Evolutionary conservation across 2,329 filamentous ascomycete genomes (phyloP).

Genomic region (Diaporthe batatas): DNA sequence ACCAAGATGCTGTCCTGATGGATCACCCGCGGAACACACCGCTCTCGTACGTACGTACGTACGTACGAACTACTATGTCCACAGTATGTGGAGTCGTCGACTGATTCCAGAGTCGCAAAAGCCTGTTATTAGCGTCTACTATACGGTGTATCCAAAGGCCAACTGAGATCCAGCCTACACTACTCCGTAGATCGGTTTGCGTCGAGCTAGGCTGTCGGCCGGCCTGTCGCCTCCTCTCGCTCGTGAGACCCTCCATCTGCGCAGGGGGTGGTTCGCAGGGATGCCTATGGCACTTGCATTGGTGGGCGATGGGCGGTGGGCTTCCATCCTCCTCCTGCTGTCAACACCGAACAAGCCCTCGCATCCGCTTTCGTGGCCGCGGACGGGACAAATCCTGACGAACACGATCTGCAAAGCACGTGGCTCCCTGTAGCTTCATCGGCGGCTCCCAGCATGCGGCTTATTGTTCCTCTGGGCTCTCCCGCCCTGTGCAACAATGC

Average conservation of each 20-base stretch:
- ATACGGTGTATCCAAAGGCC: background rate
- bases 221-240: background rate
- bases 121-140: background rate
- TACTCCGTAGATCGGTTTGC: background rate
- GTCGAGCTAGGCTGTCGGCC: slow-evolving; percentile 18
- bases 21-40: slow-evolving; percentile 19
- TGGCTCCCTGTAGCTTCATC: slow-evolving; percentile 25
- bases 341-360: slow-evolving; percentile 16
- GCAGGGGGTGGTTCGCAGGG: background rate
- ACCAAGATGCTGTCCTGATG: slow-evolving; percentile 10
- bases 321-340: slow-evolving; percentile 11
- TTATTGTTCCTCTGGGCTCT: slow-evolving; percentile 28
- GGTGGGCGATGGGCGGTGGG: too few relatives aligned
- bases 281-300: background rate
- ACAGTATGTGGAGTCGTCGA: slow-evolving; percentile 2
- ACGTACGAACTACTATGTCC: background rate
- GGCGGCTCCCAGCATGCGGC: slow-evolving; percentile 31
- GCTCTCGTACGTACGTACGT: slow-evolving; percentile 1
- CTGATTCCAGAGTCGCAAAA: slow-evolving; percentile 19
- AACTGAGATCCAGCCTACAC: slow-evolving; percentile 14
- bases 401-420: slow-evolving; percentile 36
- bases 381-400: slow-evolving; percentile 28
- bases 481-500: slow-evolving; percentile 22
- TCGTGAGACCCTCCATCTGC: background rate
- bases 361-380: slow-evolving; percentile 6